Percentiles rank a stretch among this genome's conserved stretches.
Evolutionary conservation across 129 eudicot genomes (phyloP).

Genomic region (Chrysanthemum lavandulifolium): DNA sequence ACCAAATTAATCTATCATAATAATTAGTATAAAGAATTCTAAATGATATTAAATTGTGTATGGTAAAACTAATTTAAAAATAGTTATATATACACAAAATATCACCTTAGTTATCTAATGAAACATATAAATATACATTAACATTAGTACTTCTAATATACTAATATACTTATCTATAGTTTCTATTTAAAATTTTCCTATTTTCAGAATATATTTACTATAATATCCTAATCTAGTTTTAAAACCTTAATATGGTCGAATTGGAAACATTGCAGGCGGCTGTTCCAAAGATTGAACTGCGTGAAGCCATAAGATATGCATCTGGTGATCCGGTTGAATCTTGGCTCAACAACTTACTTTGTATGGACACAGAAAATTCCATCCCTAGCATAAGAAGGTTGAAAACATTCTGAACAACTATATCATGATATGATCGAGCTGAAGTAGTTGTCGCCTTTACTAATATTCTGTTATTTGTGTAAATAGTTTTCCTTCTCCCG

Average conservation of each 20-base stretch:
- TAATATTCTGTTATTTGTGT: conserved; percentile 3
- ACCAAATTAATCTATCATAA: too few species aligned
- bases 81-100: too few species aligned
- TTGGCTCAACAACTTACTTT: conserved; percentile 86
- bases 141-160: too few species aligned
- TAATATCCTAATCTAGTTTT: neutral
- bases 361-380: conserved; percentile 75
- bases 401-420: conserved; percentile 10
- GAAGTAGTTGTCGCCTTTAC: conserved; percentile 9
- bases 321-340: conserved; percentile 87
- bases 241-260: conserved; percentile 7
- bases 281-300: conserved; percentile 78
- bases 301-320: conserved; percentile 90
- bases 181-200: too few species aligned
- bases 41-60: too few species aligned
- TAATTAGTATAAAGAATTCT: neutral
- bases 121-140: too few species aligned
- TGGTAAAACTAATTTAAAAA: too few species aligned
- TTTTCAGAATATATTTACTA: too few species aligned
- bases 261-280: conserved; percentile 49
- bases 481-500: conserved; percentile 75
- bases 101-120: too few species aligned
- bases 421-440: conserved; percentile 10
- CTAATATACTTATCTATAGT: too few species aligned
- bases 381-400: conserved; percentile 82